Conservation (phyloP, 305 asterid genomes). For the Solanum aculeatissimum region DNA sequence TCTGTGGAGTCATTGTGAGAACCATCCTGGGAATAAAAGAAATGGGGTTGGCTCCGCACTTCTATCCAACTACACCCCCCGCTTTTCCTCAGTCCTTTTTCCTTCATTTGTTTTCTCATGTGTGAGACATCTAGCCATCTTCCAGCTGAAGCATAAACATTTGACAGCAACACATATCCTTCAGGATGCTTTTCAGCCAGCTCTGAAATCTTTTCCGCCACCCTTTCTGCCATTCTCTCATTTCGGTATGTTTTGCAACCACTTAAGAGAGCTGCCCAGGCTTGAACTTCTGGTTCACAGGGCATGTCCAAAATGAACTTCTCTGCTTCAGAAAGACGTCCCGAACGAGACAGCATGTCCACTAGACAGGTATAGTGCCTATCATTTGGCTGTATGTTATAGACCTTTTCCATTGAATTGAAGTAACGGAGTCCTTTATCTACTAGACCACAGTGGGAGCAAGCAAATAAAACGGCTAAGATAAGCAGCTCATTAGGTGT, state of each 20-base stretch:
- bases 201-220: slow-evolving; percentile 25
- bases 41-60: slow-evolving; percentile 35
- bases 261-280: slow-evolving; percentile 69
- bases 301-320: slow-evolving; percentile 43
- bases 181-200: slow-evolving; percentile 37
- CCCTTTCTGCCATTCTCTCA: slow-evolving; percentile 30
- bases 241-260: slow-evolving; percentile 55
- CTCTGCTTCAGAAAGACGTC: slow-evolving; percentile 64
- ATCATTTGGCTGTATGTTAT: slow-evolving; percentile 35
- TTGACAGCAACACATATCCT: slow-evolving; percentile 55
- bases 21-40: slow-evolving; percentile 56
- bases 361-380: slow-evolving; percentile 54
- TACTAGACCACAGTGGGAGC: slow-evolving; percentile 80
- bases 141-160: slow-evolving; percentile 57
- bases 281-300: slow-evolving; percentile 43
- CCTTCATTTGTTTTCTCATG: slow-evolving; percentile 47
- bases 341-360: slow-evolving; percentile 76
- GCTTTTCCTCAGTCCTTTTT: slow-evolving; percentile 49
- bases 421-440: slow-evolving; percentile 63
- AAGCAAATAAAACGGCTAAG: slow-evolving; percentile 52
- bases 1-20: slow-evolving; percentile 23
- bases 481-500: slow-evolving; percentile 57
- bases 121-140: slow-evolving; percentile 56
- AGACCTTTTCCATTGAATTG: slow-evolving; percentile 52
- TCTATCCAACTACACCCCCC: slow-evolving; percentile 83